These are phyloP conservation scores for Pleurotus pulmonarius DNA, from an alignment of 768 basidiomycete species.

Conservation along the genomic window DNA sequence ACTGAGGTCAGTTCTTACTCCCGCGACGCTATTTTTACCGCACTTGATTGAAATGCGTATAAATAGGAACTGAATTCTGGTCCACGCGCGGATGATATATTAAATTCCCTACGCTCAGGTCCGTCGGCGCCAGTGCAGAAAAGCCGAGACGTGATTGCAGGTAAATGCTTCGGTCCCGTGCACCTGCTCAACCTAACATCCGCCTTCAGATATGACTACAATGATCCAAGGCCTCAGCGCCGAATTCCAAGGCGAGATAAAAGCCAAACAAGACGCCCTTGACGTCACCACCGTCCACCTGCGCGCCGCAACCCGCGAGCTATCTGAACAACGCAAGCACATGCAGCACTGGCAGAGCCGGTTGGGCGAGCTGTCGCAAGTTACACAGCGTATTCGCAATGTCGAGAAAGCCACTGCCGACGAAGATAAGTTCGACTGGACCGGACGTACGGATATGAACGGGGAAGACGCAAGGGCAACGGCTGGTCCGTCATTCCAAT, in stretches of 20 bases:
- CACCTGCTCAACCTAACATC: constrained; percentile 7
- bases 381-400: constrained; percentile 78
- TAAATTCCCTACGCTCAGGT: constrained; percentile 68
- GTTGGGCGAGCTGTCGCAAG: constrained; percentile 76
- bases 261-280: constrained; percentile 82
- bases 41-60: neutral
- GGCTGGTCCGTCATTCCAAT: constrained; percentile 66
- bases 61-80: constrained; percentile 66
- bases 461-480: constrained; percentile 33
- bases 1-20: constrained; percentile 59
- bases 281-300: constrained; percentile 85
- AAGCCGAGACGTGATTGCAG: constrained; percentile 82
- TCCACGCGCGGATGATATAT: constrained; percentile 74
- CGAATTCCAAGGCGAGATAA: constrained; percentile 83
- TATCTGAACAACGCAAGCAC: constrained; percentile 87
- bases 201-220: constrained; percentile 65
- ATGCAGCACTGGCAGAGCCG: constrained; percentile 72
- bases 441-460: constrained; percentile 59
- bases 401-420: constrained; percentile 74
- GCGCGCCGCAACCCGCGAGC: constrained; percentile 82
- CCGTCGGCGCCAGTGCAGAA: constrained; percentile 80
- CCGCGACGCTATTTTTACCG: neutral
- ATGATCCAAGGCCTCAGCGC: constrained; percentile 78
- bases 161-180: constrained; percentile 30
- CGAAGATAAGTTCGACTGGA: constrained; percentile 87